Base-by-base conservation (phyloP, 306 rosid species). In the Cicer arietinum region DNA sequence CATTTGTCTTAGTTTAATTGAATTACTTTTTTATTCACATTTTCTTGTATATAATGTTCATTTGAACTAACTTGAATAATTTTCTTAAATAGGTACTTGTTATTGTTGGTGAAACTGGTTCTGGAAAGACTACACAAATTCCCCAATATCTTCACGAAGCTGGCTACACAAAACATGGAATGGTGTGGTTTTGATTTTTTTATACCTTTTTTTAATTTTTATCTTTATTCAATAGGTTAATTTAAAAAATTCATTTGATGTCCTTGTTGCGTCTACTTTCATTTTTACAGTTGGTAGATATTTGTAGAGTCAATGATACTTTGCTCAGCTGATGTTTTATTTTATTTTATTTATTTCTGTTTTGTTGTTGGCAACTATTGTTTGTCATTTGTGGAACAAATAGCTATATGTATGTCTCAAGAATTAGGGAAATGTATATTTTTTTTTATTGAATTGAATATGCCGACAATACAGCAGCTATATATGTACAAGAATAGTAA, bases 121-220 rank as follows among this genome's bases (percentile, higher is more conserved):
- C 99, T 2, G 99, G 99, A 65, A 94, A 94, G 83, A 94, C 97
- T 3, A 90, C 97, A 7, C 99, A 94, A 85, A 92, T 94, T 80
- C 99, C 97, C 43, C 99, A 94, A 72, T 94, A 94, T 89, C 97
- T 94, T 64, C 99, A 94, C 41, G 99, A 94, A 86, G 95, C 88
- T 65, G 97, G 99, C 53, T 94, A 90, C 84, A 94, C 99, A 72
- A 90, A 89, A 83, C 90, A 56, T 52, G 99, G 96, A 83, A 90
- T 89, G 94, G 98, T 94, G 47, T 69, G 53, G 30, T 77, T 73
- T 67, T 70, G 57, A 17, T 35, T 78, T 41, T 9, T 71, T 35
- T 9, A 35, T 13, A 12, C 1, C 6, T 6, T 12, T 59, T 30
- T 30, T n/a, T 39, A n/a, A 7, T 14, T 73, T 30, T 30, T 52